A percentile compares a stretch with the other conserved stretches of the same genome.
These are phyloP conservation scores for Arthromyces matolae DNA, from an alignment of 768 basidiomycete species.

Conservation along the genomic window DNA sequence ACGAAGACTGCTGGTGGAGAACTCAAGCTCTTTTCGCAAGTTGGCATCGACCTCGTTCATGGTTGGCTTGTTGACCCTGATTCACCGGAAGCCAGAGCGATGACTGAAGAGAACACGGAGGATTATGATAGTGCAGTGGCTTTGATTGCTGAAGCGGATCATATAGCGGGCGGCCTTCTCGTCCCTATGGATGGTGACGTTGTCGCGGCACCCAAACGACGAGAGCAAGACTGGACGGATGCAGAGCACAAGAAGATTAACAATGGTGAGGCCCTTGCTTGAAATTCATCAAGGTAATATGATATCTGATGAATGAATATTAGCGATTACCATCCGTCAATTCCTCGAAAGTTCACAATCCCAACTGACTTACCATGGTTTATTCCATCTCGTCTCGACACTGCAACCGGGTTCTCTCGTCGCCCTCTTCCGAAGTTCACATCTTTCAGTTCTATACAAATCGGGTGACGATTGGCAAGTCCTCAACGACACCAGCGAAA, in stretches of 20 bases:
- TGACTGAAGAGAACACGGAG: constrained; percentile 39
- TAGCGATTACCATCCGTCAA: constrained; percentile 63
- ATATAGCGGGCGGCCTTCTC: constrained; percentile 60
- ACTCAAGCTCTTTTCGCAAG: constrained; percentile 81
- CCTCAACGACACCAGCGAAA: constrained; percentile 10
- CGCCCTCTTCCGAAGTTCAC: constrained; percentile 90
- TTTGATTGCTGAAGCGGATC: constrained; percentile 76
- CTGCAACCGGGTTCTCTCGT: constrained; percentile 54
- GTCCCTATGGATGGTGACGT: constrained; percentile 37
- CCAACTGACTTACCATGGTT: constrained; percentile 84
- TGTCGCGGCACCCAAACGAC: constrained; percentile 15
- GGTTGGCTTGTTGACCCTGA: constrained; percentile 85
- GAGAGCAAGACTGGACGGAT: constrained; percentile 35
- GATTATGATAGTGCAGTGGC: constrained; percentile 77
- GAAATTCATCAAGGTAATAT: not conserved
- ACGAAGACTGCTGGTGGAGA: constrained; percentile 60
- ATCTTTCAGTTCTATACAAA: constrained; percentile 85
- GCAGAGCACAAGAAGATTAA: constrained; percentile 62
- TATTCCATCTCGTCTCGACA: constrained; percentile 72
- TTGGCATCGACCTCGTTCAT: constrained; percentile 77
- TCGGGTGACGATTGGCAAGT: constrained; percentile 18
- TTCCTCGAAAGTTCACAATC: constrained; percentile 73
- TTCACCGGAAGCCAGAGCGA: constrained; percentile 51
- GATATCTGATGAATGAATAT: not conserved
- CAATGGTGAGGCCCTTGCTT: constrained; percentile 48